Conservation (phyloP, 2,329 filamentous ascomycete genomes). For the Ceratocystis smalleyi region DNA sequence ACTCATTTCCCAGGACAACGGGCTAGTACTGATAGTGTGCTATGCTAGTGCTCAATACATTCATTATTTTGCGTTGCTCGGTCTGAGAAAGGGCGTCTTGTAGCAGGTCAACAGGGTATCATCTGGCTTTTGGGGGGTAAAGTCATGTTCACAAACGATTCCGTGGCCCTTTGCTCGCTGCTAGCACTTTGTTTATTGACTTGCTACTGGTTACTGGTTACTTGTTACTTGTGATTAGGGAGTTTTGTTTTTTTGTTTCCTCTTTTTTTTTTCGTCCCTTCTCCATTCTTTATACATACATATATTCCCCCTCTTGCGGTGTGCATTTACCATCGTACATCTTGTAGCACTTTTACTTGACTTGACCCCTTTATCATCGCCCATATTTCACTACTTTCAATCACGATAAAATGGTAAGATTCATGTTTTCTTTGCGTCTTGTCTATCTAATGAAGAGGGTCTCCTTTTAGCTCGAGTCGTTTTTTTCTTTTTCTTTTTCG, state of each 20-base stretch:
- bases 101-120: neutral
- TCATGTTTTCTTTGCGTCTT: neutral
- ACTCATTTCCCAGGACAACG: neutral
- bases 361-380: neutral
- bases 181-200: neutral
- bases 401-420: slow-evolving; percentile 3
- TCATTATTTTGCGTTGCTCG: neutral
- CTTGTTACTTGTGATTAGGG: neutral
- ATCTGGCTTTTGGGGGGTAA: neutral
- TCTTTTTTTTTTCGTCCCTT: slow-evolving; percentile 2
- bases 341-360: neutral
- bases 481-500: neutral
- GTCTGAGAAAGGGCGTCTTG: neutral
- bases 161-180: neutral
- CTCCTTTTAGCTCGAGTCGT: neutral
- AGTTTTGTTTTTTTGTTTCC: neutral
- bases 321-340: neutral
- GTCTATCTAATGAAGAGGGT: neutral
- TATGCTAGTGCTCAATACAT: neutral
- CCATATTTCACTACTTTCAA: neutral
- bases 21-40: neutral
- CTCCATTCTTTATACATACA: neutral
- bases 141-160: neutral
- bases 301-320: neutral
- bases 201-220: neutral